Percentiles rank a stretch among this genome's conserved stretches.
These are phyloP conservation scores for Rossbeevera mucosa DNA, from an alignment of 768 basidiomycete genomes.

Conservation along the genomic window DNA sequence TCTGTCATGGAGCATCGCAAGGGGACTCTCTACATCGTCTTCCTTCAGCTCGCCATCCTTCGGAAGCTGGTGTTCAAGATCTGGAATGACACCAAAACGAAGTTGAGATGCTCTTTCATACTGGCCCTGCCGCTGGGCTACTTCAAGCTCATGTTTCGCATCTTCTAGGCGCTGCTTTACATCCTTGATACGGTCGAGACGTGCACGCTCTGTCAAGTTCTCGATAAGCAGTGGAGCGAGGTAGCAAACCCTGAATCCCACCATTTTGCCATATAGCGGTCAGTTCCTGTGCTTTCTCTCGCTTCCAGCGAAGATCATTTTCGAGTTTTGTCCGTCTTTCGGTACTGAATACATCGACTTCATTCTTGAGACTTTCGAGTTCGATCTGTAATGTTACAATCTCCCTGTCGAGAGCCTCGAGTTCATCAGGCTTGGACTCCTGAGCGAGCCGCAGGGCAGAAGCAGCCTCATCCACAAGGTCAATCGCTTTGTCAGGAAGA, in stretches of 20 bases:
- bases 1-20: constrained; percentile 74
- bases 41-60: constrained; percentile 43
- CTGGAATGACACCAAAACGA: constrained; percentile 81
- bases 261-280: constrained; percentile 71
- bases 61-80: constrained; percentile 69
- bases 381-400: constrained; percentile 88
- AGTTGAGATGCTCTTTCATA: constrained; percentile 81
- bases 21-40: constrained; percentile 37
- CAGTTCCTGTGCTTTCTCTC: constrained; percentile 56
- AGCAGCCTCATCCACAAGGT: constrained; percentile 91
- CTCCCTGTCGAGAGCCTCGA: constrained; percentile 78
- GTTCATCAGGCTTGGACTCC: constrained; percentile 80
- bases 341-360: constrained; percentile 77
- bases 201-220: constrained; percentile 49
- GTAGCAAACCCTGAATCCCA: constrained; percentile 16
- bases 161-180: constrained; percentile 71
- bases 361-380: constrained; percentile 83
- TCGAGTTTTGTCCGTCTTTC: constrained; percentile 71
- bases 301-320: constrained; percentile 52
- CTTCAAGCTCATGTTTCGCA: constrained; percentile 81
- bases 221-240: background rate
- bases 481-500: constrained; percentile 88
- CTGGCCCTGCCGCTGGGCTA: constrained; percentile 84
- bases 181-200: constrained; percentile 68
- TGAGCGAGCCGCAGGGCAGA: constrained; percentile 83